Percentiles rank a stretch among this genome's conserved stretches.
phyloP scores from a whole-genome alignment of 192 early-diverging fungal genomes.

The Ambispora gerdemannii region DNA sequence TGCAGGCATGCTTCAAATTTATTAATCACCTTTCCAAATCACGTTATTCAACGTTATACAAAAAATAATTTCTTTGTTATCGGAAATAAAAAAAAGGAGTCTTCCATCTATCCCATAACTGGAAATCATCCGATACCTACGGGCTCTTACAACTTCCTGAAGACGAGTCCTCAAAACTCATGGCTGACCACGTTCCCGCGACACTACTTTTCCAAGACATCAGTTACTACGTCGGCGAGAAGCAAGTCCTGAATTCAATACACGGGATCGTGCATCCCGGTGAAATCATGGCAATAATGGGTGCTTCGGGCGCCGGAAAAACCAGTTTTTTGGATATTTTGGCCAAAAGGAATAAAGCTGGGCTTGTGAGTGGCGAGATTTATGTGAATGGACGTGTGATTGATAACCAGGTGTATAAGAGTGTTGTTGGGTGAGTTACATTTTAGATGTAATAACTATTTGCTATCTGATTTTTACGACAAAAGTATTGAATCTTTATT shows the following conservation, averaged over 20 bases:
- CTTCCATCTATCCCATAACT: slow-evolving; percentile 15
- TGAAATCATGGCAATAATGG: slow-evolving; percentile 90
- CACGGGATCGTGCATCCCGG: slow-evolving; percentile 78
- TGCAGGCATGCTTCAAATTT: slow-evolving; percentile 32
- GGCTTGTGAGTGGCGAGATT: slow-evolving; percentile 68
- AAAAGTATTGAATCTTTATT: neutral
- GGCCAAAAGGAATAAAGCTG: slow-evolving; percentile 68
- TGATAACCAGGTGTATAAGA: slow-evolving; percentile 63
- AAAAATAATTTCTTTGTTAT: too few species aligned
- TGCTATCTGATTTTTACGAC: neutral
- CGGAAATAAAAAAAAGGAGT: neutral
- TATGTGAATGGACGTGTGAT: slow-evolving; percentile 72
- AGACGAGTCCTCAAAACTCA: slow-evolving; percentile 63
- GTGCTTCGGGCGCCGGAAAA: slow-evolving; percentile 90
- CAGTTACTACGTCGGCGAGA: slow-evolving; percentile 52
- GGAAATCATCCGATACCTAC: slow-evolving; percentile 21
- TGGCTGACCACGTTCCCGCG: slow-evolving; percentile 70
- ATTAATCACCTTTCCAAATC: slow-evolving; percentile 29
- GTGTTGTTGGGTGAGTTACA: slow-evolving; percentile 73
- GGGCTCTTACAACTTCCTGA: slow-evolving; percentile 47
- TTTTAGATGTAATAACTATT: neutral
- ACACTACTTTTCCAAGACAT: slow-evolving; percentile 64
- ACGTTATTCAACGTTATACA: neutral
- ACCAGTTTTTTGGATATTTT: slow-evolving; percentile 90
- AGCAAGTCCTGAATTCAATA: slow-evolving; percentile 48